Percentiles rank a stretch among this genome's conserved stretches.
phyloP scores from a whole-genome alignment of 371 early-diverging fungal species.

The Mucor velutinosus region DNA sequence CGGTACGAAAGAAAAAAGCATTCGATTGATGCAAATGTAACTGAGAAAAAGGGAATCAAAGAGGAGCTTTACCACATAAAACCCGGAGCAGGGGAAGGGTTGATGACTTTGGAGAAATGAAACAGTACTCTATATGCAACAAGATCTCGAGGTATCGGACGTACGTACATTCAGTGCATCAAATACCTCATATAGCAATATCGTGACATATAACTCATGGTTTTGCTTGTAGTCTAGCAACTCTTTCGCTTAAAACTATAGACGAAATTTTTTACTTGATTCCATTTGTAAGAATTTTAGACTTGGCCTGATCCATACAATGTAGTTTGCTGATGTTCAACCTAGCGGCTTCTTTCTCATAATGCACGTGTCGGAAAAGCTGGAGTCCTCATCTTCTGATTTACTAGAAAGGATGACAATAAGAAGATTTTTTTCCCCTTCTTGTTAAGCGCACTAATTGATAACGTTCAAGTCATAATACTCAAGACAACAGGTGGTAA shows the following conservation, averaged over 20 bases:
- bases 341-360: neutral
- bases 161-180: neutral
- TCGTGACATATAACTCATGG: neutral
- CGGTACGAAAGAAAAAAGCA: neutral
- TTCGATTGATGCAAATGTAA: neutral
- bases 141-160: neutral
- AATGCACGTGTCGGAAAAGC: conserved; percentile 7
- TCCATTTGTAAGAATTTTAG: neutral
- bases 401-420: neutral
- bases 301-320: neutral
- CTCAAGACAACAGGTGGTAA: neutral
- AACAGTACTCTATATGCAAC: neutral
- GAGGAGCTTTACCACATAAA: neutral
- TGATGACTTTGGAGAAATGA: neutral
- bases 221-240: neutral
- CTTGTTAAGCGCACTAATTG: neutral
- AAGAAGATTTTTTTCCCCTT: neutral
- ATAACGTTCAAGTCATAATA: neutral
- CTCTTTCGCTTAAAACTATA: conserved; percentile 12
- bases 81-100: neutral
- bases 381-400: neutral
- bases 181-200: neutral
- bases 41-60: conserved; percentile 1
- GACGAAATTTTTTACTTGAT: conserved; percentile 8
- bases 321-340: conserved; percentile 4